A percentile compares a stretch with the other conserved stretches of the same genome.
These are phyloP conservation scores for Solanum clarkiae DNA, from an alignment of 257 asterid species.

Conservation along the genomic window DNA sequence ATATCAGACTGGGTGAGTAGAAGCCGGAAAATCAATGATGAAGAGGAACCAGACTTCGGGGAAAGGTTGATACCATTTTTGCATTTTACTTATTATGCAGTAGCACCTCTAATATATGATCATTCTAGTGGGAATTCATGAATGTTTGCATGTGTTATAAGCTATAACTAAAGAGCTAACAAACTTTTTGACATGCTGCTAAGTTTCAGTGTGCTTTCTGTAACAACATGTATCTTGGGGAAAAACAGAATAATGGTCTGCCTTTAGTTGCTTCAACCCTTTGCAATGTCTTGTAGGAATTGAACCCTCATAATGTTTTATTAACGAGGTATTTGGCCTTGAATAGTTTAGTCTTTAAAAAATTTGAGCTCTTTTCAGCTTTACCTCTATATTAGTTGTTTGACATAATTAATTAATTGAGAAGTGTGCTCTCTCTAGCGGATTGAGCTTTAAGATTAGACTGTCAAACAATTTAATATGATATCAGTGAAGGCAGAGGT, in stretches of 20 bases:
- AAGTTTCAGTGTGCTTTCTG: neutral
- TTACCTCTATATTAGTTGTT: neutral
- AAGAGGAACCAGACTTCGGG: slow-evolving; percentile 81
- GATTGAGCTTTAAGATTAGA: neutral
- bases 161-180: neutral
- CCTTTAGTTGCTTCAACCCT: neutral
- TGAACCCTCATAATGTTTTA: neutral
- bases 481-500: neutral
- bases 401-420: neutral
- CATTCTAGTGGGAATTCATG: neutral
- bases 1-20: slow-evolving; percentile 83
- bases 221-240: neutral
- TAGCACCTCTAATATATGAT: neutral
- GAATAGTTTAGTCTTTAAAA: neutral
- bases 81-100: neutral
- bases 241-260: neutral
- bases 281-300: neutral
- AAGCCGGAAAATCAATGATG: slow-evolving; percentile 28
- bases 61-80: slow-evolving; percentile 57
- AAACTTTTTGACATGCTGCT: neutral
- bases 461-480: neutral
- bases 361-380: neutral
- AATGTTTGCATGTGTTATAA: neutral
- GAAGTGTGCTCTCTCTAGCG: neutral
- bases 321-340: neutral